A percentile compares a stretch with the other conserved stretches of the same genome.
phyloP scores from a whole-genome alignment of 306 rosid species.

The Canavalia ensiformis region DNA sequence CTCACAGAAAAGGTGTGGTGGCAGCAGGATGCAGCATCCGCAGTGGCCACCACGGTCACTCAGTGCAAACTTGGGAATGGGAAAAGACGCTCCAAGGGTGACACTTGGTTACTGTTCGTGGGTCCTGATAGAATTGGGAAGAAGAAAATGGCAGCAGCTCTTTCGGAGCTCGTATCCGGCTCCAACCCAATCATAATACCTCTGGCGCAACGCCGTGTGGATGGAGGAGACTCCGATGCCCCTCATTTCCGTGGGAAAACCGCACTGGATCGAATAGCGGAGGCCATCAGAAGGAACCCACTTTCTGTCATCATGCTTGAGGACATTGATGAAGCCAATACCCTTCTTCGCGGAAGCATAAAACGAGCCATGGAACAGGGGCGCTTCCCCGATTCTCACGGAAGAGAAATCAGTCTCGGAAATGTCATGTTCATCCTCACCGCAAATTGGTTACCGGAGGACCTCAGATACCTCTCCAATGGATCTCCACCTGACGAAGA shows the following conservation, averaged over 20 bases:
- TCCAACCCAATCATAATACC: constrained; percentile 72
- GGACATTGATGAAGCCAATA: constrained; percentile 80
- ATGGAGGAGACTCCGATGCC: constrained; percentile 65
- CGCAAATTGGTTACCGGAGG: constrained; percentile 82
- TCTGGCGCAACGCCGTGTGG: constrained; percentile 65
- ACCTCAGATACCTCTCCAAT: constrained; percentile 62
- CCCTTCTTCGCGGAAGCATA: constrained; percentile 68
- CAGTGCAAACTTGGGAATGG: constrained; percentile 80
- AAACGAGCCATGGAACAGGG: constrained; percentile 91
- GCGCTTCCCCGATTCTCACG: constrained; percentile 80
- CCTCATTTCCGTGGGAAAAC: constrained; percentile 87
- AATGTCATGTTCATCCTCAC: constrained; percentile 88
- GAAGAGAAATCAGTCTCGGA: constrained; percentile 89
- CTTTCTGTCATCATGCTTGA: constrained; percentile 85
- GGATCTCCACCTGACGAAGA: constrained; percentile 66
- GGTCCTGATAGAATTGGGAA: constrained; percentile 95
- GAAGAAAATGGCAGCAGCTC: constrained; percentile 93
- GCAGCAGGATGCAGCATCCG: constrained; percentile 95
- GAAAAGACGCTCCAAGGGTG: constrained; percentile 77
- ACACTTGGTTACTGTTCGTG: constrained; percentile 84
- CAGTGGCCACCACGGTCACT: constrained; percentile 83
- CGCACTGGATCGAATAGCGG: constrained; percentile 79
- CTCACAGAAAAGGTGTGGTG: constrained; percentile 95
- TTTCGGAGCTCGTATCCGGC: constrained; percentile 82
- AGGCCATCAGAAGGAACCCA: constrained; percentile 83